These are phyloP conservation scores for Phytophthora brassicae DNA, from an alignment of 352 stramenopile genomes.

Conservation along the genomic window DNA sequence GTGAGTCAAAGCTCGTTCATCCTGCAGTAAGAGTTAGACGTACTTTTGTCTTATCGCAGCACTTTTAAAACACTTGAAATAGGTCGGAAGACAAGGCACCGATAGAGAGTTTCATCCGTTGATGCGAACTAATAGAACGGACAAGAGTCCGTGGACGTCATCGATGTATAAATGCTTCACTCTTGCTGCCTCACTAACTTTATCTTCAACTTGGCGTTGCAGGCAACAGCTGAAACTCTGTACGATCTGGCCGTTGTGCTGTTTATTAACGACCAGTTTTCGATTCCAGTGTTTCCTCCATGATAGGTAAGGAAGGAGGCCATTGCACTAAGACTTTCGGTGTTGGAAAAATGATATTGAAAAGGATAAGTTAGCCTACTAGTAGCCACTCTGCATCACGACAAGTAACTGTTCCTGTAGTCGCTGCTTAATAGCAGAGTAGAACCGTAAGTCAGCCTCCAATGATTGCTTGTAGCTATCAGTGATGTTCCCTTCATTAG, in stretches of 20 bases:
- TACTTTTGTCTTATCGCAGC: no score
- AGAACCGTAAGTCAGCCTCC: conserved; percentile 68
- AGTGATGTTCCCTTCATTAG: conserved; percentile 46
- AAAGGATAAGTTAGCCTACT: conserved; percentile 33
- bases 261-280: not conserved
- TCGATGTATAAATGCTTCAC: not conserved
- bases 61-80: no score
- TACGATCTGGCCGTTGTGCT: not conserved
- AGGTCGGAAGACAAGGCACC: no score
- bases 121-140: not conserved
- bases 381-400: conserved; percentile 69
- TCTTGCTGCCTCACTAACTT: not conserved
- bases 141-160: conserved; percentile 4
- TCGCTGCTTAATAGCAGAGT: conserved; percentile 72
- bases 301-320: no score
- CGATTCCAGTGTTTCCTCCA: no score
- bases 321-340: not conserved
- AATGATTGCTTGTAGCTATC: conserved; percentile 60
- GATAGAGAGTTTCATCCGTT: no score
- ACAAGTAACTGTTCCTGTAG: conserved; percentile 72
- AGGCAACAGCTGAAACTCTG: conserved; percentile 1
- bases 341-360: no score
- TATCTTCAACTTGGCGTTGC: not conserved
- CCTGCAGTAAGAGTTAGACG: conserved; percentile 1
- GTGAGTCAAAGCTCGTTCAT: not conserved